Percentiles rank a stretch among this genome's conserved stretches.
These are phyloP conservation scores for Lachancea kluyveri DNA, from an alignment of 805 yeast genomes.

Conservation along the genomic window DNA sequence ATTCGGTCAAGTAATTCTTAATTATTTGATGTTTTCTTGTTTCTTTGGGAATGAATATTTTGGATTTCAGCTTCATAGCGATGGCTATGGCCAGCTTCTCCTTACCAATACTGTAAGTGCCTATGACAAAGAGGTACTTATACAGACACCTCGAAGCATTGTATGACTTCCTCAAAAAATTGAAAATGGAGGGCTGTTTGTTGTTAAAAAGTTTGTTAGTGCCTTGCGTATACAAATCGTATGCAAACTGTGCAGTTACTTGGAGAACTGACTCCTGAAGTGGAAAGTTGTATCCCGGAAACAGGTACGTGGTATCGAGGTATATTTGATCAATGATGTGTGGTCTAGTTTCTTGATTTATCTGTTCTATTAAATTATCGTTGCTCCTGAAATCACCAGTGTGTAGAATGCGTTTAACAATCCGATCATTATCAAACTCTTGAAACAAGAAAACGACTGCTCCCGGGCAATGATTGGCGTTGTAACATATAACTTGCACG, in stretches of 20 bases:
- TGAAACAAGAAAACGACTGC: constrained; percentile 76
- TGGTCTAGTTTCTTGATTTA: constrained; percentile 22
- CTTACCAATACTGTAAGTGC: constrained; percentile 90
- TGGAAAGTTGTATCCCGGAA: constrained; percentile 72
- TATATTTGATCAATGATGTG: constrained; percentile 53
- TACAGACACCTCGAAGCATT: constrained; percentile 9
- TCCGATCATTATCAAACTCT: constrained; percentile 18
- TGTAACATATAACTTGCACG: constrained; percentile 53
- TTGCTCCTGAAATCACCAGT: constrained; percentile 91
- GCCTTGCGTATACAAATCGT: constrained; percentile 32
- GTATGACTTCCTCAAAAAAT: constrained; percentile 19
- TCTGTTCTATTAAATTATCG: constrained; percentile 39
- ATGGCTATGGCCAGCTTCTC: constrained; percentile 73
- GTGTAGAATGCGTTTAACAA: constrained; percentile 43
- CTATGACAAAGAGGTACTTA: constrained; percentile 43
- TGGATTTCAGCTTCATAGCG: constrained; percentile 46
- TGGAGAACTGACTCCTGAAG: constrained; percentile 63
- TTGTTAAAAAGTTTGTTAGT: constrained; percentile 16
- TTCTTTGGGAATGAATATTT: constrained; percentile 38
- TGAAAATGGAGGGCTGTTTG: constrained; percentile 33
- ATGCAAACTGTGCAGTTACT: constrained; percentile 49
- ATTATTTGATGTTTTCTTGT: constrained; percentile 38
- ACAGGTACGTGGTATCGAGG: constrained; percentile 85
- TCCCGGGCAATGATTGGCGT: constrained; percentile 98
- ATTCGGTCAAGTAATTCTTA: constrained; percentile 39